Conservation (phyloP, 345 rosid genomes). For the Moringa oleifera region DNA sequence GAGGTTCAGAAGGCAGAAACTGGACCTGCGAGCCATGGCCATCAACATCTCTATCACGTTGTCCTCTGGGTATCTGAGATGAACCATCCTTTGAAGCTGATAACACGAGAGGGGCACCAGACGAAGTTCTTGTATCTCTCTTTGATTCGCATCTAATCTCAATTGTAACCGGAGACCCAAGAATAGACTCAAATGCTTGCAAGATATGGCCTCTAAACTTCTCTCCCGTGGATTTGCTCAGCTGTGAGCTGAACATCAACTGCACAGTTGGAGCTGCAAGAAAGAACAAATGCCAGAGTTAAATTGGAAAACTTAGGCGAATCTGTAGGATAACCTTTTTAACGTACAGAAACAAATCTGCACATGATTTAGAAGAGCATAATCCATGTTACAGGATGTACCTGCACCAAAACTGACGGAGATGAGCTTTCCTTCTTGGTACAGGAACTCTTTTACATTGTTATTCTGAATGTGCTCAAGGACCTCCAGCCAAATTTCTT, state of each 20-base stretch:
- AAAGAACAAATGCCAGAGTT: constrained; percentile 9
- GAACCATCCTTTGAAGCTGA: constrained; percentile 40
- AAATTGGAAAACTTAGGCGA: no score
- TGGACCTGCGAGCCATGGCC: constrained; percentile 16
- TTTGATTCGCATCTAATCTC: constrained; percentile 70
- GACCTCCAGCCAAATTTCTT: constrained; percentile 87
- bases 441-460: constrained; percentile 59
- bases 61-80: constrained; percentile 21
- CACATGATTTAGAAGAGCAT: constrained; percentile 5
- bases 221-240: constrained; percentile 60
- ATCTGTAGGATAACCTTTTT: no score
- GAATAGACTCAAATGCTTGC: constrained; percentile 78
- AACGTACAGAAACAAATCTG: constrained; percentile 8
- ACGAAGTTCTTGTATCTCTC: constrained; percentile 32
- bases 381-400: constrained; percentile 24
- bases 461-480: constrained; percentile 50
- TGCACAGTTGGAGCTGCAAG: constrained; percentile 85
- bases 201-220: constrained; percentile 55
- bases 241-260: constrained; percentile 62
- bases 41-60: constrained; percentile 2
- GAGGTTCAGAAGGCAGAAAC: constrained; percentile 16
- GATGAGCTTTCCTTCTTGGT: constrained; percentile 74
- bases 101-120: constrained; percentile 27
- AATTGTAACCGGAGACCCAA: constrained; percentile 69
- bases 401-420: constrained; percentile 88